These are phyloP conservation scores for Malus sieversii DNA, from an alignment of 306 rosid species.

Conservation along the genomic window DNA sequence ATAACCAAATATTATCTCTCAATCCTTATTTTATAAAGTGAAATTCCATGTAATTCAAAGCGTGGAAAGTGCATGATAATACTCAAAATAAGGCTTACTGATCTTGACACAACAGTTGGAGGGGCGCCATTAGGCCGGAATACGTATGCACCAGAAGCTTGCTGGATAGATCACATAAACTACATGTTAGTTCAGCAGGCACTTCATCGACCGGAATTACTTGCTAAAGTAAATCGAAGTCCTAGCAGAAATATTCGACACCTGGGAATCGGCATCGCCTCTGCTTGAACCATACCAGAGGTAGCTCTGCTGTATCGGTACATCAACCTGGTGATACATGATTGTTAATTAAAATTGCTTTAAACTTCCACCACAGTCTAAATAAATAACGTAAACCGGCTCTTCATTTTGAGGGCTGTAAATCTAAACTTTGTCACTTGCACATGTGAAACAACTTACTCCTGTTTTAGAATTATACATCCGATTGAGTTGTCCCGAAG, in stretches of 20 bases:
- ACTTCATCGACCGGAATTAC: neutral
- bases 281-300: conserved; percentile 66
- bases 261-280: conserved; percentile 28
- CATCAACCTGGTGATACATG: conserved; percentile 48
- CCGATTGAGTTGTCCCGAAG: conserved; percentile 73
- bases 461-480: conserved; percentile 58
- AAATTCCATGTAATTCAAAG: neutral
- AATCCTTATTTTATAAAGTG: neutral
- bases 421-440: neutral
- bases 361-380: conserved; percentile 7
- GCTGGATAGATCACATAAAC: conserved; percentile 5
- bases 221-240: neutral
- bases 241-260: conserved; percentile 14
- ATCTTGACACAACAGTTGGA: conserved; percentile 66
- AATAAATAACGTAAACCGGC: conserved; percentile 1
- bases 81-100: conserved; percentile 40
- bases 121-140: conserved; percentile 66
- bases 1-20: neutral
- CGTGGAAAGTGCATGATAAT: neutral
- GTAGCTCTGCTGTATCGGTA: conserved; percentile 79
- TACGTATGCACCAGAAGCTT: conserved; percentile 84
- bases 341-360: conserved; percentile 12
- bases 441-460: conserved; percentile 42
- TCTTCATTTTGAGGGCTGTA: neutral
- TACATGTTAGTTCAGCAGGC: neutral